Evolutionary conservation across 108 stramenopile species (phyloP), one percentile per base, ranked within the genome.

Genomic region (Phaeodactylum tricornutum): DNA sequence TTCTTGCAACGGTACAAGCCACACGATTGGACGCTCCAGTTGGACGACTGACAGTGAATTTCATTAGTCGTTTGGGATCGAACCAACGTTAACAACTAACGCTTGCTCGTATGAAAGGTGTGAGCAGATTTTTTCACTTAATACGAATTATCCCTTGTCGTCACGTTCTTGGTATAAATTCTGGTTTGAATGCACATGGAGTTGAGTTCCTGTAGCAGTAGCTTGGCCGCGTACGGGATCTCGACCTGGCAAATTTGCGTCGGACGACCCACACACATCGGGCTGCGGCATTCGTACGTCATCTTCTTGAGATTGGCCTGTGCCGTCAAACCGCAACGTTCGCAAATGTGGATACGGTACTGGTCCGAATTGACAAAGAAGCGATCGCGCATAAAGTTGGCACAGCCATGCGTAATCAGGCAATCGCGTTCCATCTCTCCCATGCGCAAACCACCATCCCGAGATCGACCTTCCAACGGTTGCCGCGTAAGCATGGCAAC

Each of bases 381-480:
- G 9, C 99, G 84, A 83, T 99, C 99, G 1, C 94, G 79, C 36
- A 99, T 90, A 71, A 99, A 95, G 62, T 79, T 87, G 28, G 97
- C 95, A 53, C 91, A 92, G n/a, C 98, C 98, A 66, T 99, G 97
- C 3, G 95, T 91, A 55, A 99, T 95, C 42, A 99, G 73, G 61
- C 96, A 98, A 77, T 99, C 98, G 59, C 98, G 99, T 72, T 99
- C 99, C 99, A 99, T 99, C 71, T 99, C 99, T 47, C 99, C 99
- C 93, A 99, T 96, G 25, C 99, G 94, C 55, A 98, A 66, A 39
- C 99, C 99, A 46, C 99, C 99, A 64, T 94, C 96, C 37, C 95
- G 74, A 15, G 89, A 87, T 53, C 99, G 87, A 53, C 99, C 99
- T 56, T 99, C 97, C 59, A 98, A 55, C 39, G 99, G 99, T 74